Evolutionary conservation across 805 yeast genomes (phyloP), one percentile per base, ranked within the genome.

Genomic region (Candida oleophila): DNA sequence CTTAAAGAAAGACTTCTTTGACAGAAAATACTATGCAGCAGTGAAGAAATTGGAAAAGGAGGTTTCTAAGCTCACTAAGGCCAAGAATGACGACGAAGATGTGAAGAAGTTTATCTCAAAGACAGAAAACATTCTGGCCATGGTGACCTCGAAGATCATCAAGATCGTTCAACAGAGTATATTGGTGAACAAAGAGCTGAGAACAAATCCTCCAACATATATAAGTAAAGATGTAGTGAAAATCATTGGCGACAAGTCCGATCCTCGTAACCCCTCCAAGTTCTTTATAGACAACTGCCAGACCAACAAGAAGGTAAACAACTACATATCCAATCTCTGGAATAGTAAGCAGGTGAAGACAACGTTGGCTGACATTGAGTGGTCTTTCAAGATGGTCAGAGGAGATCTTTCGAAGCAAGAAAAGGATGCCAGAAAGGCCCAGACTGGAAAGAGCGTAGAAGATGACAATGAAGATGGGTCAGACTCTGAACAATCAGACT

Each of bases 1-100:
- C 1, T 61, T 81, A 41, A 78, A 81, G 53, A 36, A 52, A 1
- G 77, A 73, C 22, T 60, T 73, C 4, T 77, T 80, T 49, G 69
- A 64, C 4, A 73, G 76, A 40, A 83, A 83, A 54, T 66, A 71
- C 42, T 78, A 79, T 54, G 73, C 76, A 7, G 65, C 79, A 0
- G 44, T 66, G 12, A 68, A 63, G 38, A 76, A 75, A 48, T 57
- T 79, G 43, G 57, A 53, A 28, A 74, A 76, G 34, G 69, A 61
- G 19, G 61, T 80, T 22, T 56, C 54, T 33, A 61, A 62, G 51
- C 48, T 58, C 8, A 48, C 59, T 14, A 43, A 51, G 28, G 55
- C 39, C 25, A 35, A 22, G n/a, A 42, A 42, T 3, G 15, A 49
- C 48, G 4, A 48, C 52, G 45, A 59, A 53, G 46, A 44, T 20